These are phyloP conservation scores for Fusarium citri DNA, from an alignment of 2,329 filamentous ascomycete genomes.

Conservation along the genomic window DNA sequence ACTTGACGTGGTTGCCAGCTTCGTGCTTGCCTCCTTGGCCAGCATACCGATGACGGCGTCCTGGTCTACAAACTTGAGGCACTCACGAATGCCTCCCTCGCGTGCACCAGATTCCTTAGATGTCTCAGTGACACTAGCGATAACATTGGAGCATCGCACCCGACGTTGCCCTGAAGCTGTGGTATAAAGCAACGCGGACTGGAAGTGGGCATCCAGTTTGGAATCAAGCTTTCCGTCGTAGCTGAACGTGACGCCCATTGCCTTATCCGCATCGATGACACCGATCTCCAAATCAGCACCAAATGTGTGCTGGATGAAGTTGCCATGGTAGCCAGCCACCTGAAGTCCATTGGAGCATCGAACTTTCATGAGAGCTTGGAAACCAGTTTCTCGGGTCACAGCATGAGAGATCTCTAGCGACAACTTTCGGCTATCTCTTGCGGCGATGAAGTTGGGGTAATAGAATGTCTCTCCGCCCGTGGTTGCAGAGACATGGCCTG, in stretches of 20 bases:
- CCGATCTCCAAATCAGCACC: conserved; percentile 95
- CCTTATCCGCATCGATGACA: conserved; percentile 91
- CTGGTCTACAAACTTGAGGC: conserved; percentile 94
- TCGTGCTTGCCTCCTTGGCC: conserved; percentile 93
- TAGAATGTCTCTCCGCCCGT: conserved; percentile 98
- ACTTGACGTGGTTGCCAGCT: conserved; percentile 76
- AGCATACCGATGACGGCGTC: conserved; percentile 90
- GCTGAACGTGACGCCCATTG: conserved; percentile 88
- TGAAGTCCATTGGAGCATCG: conserved; percentile 97
- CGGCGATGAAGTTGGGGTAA: conserved; percentile 94
- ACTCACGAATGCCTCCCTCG: conserved; percentile 74
- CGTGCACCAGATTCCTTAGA: conserved; percentile 54
- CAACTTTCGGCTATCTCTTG: conserved; percentile 85
- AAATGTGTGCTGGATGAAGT: conserved; percentile 95
- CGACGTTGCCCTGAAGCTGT: conserved; percentile 88
- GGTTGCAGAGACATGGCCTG: conserved; percentile 83
- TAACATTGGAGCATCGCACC: conserved; percentile 92
- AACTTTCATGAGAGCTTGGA: conserved; percentile 97
- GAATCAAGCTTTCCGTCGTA: conserved; percentile 98
- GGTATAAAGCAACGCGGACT: conserved; percentile 93
- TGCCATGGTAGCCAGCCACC: conserved; percentile 92
- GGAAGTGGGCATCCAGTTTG: conserved; percentile 97
- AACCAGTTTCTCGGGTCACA: conserved; percentile 90
- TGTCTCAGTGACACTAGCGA: conserved; percentile 87
- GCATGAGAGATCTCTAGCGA: conserved; percentile 87